Base-by-base conservation (phyloP, 768 basidiomycete genomes). In the Lactarius pseudohatsudake region DNA sequence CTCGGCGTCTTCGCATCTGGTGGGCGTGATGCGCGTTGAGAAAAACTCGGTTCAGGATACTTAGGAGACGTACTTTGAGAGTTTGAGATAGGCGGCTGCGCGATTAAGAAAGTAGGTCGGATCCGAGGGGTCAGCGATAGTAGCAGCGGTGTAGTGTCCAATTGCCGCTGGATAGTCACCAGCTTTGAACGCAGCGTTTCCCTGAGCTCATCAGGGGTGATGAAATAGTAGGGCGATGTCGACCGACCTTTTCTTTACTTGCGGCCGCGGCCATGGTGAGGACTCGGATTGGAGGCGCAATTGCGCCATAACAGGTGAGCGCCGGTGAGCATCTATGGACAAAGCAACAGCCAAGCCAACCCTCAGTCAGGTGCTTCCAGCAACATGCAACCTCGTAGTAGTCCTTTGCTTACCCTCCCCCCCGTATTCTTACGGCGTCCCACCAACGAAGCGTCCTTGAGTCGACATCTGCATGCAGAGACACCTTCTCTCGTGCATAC, bases 11-110 rank as follows among this genome's bases (percentile, higher is more conserved):
- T 69, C 56, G 22, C 62, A 66, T 55, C 70, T 71, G 16, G 55
- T 38, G 22, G 2, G 26, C 4, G 32, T 28, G 16, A 18, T 20
- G 45, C 41, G 22, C 2, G 2, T 11, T 18, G 57, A 41, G 32
- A 64, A 30, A n/a, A 28, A 20, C 4, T 22, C 11, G 8, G 50
- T 16, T 53, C 45, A 15, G 50, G 34, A 3, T 16, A 11, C 22
- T 18, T 26, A 59, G 61, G 65, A 72, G 77, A 88, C 93, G 80
- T 81, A 94, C 94, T 96, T 97, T 85, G 87, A 88, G 79, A 96
- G 84, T 82, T 94, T 96, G 67, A 98, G 83, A 79, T 96, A 96
- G 32, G 94, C 92, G 41, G 92, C 91, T 3, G 94, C 92, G 54
- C 96, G 86, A 74, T 98, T 98, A 40, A 96, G 81, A 40, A 89